Percentiles rank a stretch among this genome's conserved stretches.
These are phyloP conservation scores for Amylostereum areolatum DNA, from an alignment of 1,284 basidiomycete genomes.

Conservation along the genomic window DNA sequence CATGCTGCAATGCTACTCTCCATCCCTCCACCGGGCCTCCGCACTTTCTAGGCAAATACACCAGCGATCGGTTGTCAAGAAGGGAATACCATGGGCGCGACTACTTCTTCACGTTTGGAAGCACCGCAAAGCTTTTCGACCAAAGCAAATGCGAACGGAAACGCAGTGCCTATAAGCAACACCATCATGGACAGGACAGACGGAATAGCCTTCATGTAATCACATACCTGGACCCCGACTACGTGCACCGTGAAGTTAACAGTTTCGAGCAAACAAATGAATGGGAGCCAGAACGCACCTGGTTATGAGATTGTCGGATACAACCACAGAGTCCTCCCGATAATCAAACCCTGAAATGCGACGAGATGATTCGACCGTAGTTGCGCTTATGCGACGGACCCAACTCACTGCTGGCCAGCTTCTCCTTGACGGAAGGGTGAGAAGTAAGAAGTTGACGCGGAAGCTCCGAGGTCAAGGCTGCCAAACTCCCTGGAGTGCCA, in stretches of 20 bases:
- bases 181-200: too few relatives aligned
- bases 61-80: conserved; percentile 3
- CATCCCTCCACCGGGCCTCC: too few relatives aligned
- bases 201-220: too few relatives aligned
- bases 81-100: conserved; percentile 77
- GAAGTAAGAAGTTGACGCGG: conserved; percentile 67
- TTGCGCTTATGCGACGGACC: background rate
- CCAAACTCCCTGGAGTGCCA: conserved; percentile 50
- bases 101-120: conserved; percentile 62
- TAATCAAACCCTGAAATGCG: conserved; percentile 62
- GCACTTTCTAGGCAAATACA: too few relatives aligned
- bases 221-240: conserved; percentile 73
- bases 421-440: conserved; percentile 68
- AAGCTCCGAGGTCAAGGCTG: conserved; percentile 60
- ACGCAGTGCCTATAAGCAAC: conserved; percentile 53
- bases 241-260: background rate
- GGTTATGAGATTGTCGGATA: conserved; percentile 71
- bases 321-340: conserved; percentile 71
- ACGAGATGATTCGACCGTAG: background rate
- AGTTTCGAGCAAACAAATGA: background rate
- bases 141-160: conserved; percentile 70
- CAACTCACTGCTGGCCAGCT: conserved; percentile 51
- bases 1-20: too few relatives aligned
- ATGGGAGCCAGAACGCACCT: conserved; percentile 39
- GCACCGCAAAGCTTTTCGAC: conserved; percentile 65